These are phyloP conservation scores for Lunasporangiospora selenospora DNA, from an alignment of 192 early-diverging fungal genomes.

Conservation along the genomic window DNA sequence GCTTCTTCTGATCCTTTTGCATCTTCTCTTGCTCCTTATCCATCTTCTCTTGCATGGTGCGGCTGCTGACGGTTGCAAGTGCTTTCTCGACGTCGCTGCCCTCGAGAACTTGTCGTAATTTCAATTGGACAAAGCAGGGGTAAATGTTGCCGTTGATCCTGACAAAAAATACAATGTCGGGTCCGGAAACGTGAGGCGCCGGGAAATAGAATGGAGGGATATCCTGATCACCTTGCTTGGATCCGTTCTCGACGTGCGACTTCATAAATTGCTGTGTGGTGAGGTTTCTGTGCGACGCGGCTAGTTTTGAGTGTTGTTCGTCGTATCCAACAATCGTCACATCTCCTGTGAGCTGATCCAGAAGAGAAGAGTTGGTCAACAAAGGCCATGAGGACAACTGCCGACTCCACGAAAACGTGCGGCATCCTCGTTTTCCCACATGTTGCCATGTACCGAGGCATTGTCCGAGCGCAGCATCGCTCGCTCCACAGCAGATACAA, in stretches of 20 bases:
- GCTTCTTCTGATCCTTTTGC: constrained; percentile 9
- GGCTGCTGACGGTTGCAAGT: constrained; percentile 18
- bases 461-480: no score
- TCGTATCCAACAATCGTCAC: constrained; percentile 21
- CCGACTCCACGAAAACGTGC: background rate
- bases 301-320: constrained; percentile 10
- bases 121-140: constrained; percentile 16
- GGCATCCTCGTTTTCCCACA: no score
- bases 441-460: no score
- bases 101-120: constrained; percentile 13
- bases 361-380: constrained; percentile 1
- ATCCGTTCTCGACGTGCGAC: constrained; percentile 9
- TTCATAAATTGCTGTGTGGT: constrained; percentile 11
- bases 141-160: constrained; percentile 4
- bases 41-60: constrained; percentile 15
- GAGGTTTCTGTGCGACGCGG: constrained; percentile 7
- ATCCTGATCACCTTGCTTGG: background rate
- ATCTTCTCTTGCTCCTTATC: constrained; percentile 17
- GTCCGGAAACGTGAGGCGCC: constrained; percentile 12
- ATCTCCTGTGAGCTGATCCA: constrained; percentile 7
- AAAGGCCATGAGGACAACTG: constrained; percentile 7
- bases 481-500: no score
- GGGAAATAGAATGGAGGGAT: constrained; percentile 29
- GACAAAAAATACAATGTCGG: constrained; percentile 13
- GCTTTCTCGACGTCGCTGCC: constrained; percentile 9